Evolutionary conservation across 495 filamentous ascomycete genomes (phyloP), one percentile per base, ranked within the genome.

Genomic region (Aspergillus asperescens): DNA sequence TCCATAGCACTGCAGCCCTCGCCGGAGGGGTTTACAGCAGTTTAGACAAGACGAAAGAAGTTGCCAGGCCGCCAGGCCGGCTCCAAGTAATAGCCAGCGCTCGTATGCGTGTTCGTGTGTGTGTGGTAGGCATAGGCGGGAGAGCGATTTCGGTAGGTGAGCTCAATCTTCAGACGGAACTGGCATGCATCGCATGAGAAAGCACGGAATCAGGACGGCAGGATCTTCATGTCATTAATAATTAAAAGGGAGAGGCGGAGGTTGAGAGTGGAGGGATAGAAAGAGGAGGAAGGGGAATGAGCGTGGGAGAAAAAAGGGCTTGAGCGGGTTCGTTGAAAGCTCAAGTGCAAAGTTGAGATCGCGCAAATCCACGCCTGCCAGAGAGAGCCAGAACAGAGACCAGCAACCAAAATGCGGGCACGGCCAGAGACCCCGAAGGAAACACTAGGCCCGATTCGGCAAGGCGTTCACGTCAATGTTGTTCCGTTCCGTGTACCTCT

Each of bases 201-300:
- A 56, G 54, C 53, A 27, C 50, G 62, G 59, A 48, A 39, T 43
- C 48, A 48, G 38, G 16, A 27, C 23, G 34, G 46, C 24, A 25
- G 28, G 49, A 45, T 65, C 69, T 65, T 74, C 57, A 73, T 66
- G 64, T 68, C 70, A 71, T 72, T 65, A 60, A 62, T 43, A 38
- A 22, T 50, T 31, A 40, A 13, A 8, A 29, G 35, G 22, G 7
- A 13, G 24, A 89, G 64, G 81, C 88, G 70, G 90, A 89, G 52
- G 69, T 55, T 73, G 84, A 61, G 92, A 88, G 71, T 76, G 56
- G 77, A 53, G 53, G 39, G 54, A 53, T 38, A 57, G 32, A 32
- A 42, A 49, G 47, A 25, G 71, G 73, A 54, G 70, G 69, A 38
- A 62, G 63, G 23, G 62, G 78, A 57, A 48, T 45, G 54, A 64